Evolutionary conservation across 345 rosid genomes (phyloP).

Genomic region (Gossypium anomalum): DNA sequence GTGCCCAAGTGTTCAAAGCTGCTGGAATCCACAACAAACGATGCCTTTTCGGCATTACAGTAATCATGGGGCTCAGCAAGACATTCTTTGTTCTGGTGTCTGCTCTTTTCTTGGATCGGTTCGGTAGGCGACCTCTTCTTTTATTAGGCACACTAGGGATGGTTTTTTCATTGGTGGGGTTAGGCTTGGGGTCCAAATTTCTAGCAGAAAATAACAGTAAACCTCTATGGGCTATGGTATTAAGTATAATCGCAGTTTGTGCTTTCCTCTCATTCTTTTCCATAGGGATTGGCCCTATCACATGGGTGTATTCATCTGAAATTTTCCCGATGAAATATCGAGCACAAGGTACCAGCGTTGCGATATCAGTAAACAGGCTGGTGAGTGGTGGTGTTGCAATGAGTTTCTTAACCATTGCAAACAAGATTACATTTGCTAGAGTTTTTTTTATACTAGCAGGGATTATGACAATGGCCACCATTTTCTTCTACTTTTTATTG

Average conservation of each 20-base stretch:
- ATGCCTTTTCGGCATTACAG: constrained; percentile 39
- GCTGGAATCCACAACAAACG: constrained; percentile 36
- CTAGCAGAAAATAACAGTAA: constrained; percentile 21
- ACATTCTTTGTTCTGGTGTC: constrained; percentile 36
- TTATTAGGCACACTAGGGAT: constrained; percentile 23
- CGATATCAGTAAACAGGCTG: constrained; percentile 60
- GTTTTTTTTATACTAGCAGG: constrained; percentile 54
- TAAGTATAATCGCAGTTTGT: constrained; percentile 38
- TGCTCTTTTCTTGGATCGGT: constrained; percentile 37
- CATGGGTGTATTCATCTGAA: constrained; percentile 82
- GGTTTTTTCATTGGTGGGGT: neutral
- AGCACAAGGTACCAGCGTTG: constrained; percentile 60
- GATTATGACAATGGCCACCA: constrained; percentile 38
- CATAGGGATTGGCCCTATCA: constrained; percentile 69
- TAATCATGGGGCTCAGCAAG: constrained; percentile 46
- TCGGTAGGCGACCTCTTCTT: constrained; percentile 39
- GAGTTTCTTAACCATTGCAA: constrained; percentile 49
- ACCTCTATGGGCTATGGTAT: constrained; percentile 33
- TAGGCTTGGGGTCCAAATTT: constrained; percentile 25
- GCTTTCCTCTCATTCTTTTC: constrained; percentile 58
- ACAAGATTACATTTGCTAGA: constrained; percentile 49
- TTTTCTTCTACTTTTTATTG: constrained; percentile 49
- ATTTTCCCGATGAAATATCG: constrained; percentile 58
- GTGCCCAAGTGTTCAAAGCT: constrained; percentile 39
- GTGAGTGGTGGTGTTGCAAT: constrained; percentile 62